Evolutionary conservation across 2,329 filamentous ascomycete genomes (phyloP).

Genomic region (Fonsecaea monophora): DNA sequence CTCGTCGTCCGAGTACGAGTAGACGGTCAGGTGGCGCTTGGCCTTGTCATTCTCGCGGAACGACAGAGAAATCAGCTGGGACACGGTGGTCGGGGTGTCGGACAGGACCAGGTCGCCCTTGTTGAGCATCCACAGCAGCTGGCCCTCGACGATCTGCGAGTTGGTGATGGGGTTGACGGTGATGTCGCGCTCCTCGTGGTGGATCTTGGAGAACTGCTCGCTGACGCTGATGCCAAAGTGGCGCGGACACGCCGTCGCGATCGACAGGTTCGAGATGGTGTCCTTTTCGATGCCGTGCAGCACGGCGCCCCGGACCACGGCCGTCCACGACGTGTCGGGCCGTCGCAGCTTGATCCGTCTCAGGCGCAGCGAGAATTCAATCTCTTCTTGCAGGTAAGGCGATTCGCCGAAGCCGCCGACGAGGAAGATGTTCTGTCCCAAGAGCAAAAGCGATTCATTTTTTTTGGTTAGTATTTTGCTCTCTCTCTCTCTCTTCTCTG

Average conservation of each 20-base stretch:
- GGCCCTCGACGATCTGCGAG: not conserved
- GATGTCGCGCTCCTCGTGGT: not conserved
- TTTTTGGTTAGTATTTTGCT: not conserved
- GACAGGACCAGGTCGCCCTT: not conserved
- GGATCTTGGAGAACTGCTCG: not conserved
- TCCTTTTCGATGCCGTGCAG: slow-evolving; percentile 1
- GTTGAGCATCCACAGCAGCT: not conserved
- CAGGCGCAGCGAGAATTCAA: not conserved
- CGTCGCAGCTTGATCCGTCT: not conserved
- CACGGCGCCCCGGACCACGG: not conserved
- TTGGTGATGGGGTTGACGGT: not conserved
- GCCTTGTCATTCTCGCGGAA: not conserved
- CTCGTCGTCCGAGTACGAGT: not conserved
- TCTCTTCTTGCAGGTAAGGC: not conserved
- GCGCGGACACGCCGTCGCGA: not conserved
- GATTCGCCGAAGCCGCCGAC: not conserved
- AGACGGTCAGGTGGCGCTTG: not conserved
- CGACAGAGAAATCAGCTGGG: not conserved
- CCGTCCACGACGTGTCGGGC: not conserved
- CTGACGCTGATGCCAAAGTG: not conserved
- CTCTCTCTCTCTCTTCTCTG: not conserved
- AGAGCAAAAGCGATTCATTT: not conserved
- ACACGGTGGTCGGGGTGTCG: not conserved
- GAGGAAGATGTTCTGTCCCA: not conserved
- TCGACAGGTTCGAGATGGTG: not conserved